phyloP scores from a whole-genome alignment of 495 filamentous ascomycete species.

The Cercophora newfieldiana region DNA sequence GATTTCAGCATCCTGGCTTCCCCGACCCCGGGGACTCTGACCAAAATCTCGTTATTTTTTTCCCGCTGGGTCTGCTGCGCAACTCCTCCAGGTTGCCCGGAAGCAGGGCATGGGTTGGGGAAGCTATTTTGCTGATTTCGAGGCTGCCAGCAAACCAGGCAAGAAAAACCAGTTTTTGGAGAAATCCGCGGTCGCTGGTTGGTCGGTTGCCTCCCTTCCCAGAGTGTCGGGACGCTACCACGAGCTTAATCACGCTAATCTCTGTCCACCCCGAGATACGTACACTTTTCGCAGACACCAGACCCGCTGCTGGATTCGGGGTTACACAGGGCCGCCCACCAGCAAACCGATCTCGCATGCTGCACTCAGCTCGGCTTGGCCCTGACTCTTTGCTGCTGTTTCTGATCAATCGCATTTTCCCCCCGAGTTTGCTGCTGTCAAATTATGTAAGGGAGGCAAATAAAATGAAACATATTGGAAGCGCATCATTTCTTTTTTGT shows the following conservation, averaged over 20 bases:
- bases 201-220: slow-evolving; percentile 11
- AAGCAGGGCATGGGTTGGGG: background rate
- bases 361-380: background rate
- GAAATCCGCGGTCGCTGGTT: background rate
- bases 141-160: background rate
- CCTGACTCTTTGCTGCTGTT: background rate
- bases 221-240: slow-evolving; percentile 18
- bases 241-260: slow-evolving; percentile 19
- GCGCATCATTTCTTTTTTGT: background rate
- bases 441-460: background rate
- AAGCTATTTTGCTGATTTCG: background rate
- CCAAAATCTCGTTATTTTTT: background rate
- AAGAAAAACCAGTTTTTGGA: background rate
- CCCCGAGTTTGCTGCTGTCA: background rate
- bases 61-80: background rate
- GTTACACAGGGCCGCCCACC: slow-evolving; percentile 14
- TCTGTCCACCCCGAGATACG: slow-evolving; percentile 2
- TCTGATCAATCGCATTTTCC: slow-evolving; percentile 3
- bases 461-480: background rate
- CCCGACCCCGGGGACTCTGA: background rate
- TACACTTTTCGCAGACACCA: background rate
- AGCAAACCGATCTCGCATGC: slow-evolving; percentile 11
- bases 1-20: background rate
- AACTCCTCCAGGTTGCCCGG: background rate
- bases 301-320: background rate